Evolutionary conservation across 768 basidiomycete species (phyloP).

Genomic region (Pleurotus djamor): DNA sequence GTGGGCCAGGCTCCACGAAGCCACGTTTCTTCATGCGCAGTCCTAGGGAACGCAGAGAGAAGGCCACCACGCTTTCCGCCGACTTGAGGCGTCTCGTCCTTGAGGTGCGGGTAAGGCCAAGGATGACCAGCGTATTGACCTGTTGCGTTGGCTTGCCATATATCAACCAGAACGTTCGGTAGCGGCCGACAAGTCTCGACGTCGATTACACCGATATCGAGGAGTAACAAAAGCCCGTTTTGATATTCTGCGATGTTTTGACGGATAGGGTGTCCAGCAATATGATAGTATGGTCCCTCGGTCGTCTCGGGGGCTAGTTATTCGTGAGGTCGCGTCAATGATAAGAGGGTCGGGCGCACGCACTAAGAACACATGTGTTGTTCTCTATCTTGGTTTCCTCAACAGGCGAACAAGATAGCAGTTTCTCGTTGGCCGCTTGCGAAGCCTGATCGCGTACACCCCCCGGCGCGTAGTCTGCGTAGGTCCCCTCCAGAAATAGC

Average conservation of each 20-base stretch:
- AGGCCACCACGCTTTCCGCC: conserved; percentile 44
- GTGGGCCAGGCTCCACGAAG: conserved; percentile 55
- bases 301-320: conserved; percentile 44
- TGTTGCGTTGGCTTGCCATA: conserved; percentile 59
- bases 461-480: conserved; percentile 25
- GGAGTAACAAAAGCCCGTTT: conserved; percentile 44
- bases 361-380: conserved; percentile 49
- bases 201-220: conserved; percentile 58
- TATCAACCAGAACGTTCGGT: conserved; percentile 55
- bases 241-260: conserved; percentile 56
- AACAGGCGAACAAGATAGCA: conserved; percentile 45
- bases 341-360: neutral
- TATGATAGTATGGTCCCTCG: conserved; percentile 55
- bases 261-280: conserved; percentile 44
- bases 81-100: conserved; percentile 41
- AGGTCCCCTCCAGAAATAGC: conserved; percentile 37
- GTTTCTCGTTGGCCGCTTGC: conserved; percentile 22
- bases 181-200: conserved; percentile 55
- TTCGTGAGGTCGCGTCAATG: neutral
- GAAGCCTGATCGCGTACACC: conserved; percentile 12
- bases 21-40: conserved; percentile 39
- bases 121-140: conserved; percentile 56
- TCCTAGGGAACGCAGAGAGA: conserved; percentile 42
- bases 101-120: conserved; percentile 37
- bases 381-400: conserved; percentile 48